A percentile compares a stretch with the other conserved stretches of the same genome.
Conservation (phyloP, 352 stramenopile genomes). For the Aphanomyces invadans region DNA sequence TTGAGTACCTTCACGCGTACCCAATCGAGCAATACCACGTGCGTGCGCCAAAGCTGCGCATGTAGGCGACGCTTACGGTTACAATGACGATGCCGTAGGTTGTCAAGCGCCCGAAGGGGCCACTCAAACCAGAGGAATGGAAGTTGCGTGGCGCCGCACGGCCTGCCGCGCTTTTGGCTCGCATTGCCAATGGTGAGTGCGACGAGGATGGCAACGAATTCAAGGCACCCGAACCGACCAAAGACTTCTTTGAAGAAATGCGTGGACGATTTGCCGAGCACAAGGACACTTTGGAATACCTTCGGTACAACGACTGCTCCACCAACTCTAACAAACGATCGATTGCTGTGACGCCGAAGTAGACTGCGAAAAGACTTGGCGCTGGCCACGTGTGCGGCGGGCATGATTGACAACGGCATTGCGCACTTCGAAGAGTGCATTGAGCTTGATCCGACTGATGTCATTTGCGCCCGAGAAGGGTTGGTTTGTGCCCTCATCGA, state of each 20-base stretch:
- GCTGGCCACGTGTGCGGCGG: constrained; percentile 57
- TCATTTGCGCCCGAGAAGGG: constrained; percentile 52
- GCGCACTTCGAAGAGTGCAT: constrained; percentile 79
- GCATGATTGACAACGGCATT: constrained; percentile 66
- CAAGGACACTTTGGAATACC: constrained; percentile 58
- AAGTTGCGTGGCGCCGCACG: constrained; percentile 71
- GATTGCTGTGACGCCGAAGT: constrained; percentile 11
- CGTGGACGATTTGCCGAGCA: constrained; percentile 49
- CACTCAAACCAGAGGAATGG: constrained; percentile 51
- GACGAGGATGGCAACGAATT: constrained; percentile 71
- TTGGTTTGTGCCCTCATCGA: constrained; percentile 69
- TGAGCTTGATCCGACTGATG: constrained; percentile 57
- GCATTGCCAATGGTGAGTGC: constrained; percentile 68
- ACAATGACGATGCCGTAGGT: background rate
- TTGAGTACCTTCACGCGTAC: constrained; percentile 54
- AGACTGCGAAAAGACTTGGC: constrained; percentile 66
- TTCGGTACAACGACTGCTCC: constrained; percentile 41
- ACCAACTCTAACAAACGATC: background rate
- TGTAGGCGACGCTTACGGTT: background rate
- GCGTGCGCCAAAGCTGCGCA: no score
- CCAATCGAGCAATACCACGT: constrained; percentile 34
- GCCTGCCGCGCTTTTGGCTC: constrained; percentile 57
- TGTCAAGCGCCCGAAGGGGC: constrained; percentile 41
- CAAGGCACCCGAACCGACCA: constrained; percentile 61
- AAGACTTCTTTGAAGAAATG: constrained; percentile 59